Base-by-base conservation (phyloP, 139 green algal genomes). In the Tetradesmus obliquus region DNA sequence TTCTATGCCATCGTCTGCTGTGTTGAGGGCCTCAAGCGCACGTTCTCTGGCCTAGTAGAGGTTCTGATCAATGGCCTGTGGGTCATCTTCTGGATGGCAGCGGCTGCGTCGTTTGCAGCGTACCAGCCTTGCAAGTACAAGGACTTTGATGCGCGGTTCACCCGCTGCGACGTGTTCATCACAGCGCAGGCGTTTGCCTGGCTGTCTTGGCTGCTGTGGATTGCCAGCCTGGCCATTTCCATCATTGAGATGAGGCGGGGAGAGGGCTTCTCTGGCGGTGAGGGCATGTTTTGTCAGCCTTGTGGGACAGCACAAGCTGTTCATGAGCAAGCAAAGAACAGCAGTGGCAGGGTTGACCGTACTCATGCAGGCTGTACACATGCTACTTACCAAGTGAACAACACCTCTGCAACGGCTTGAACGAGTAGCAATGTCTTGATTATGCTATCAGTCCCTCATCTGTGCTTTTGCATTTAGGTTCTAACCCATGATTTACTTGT, bases 41-140 rank as follows among this genome's bases (percentile, higher is more conserved):
- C 72, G 1, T 90, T 92, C 71, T 90, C 66, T 57, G 90, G 90
- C 4, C 12, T 91, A 5, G 53, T 92, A 8, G 90, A 92, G 57
- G 72, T 86, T 24, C 2, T 66, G 1, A 22, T 92, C 71, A 92
- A 86, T 17, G 84, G 15, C 20, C 62, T 92, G 3, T 92, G 90
- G 90, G 90, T 92, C 9, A 80, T 92, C n/a, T 92, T 92, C 84
- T 92, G 90, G 90, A 13, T 92, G n/a, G 83, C 90, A 51, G 90
- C 71, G 9, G 83, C 83, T 32, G 90, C 24, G 2, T 32, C 90
- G 1, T 92, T 90, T 76, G 90, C 90, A 54, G 71, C 69, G 0
- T 81, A 87, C 55, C n/a, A 55, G 19, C 55, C 55, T 5, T 92
- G 90, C 90, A 74, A 32, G 19, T 22, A n/a, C 5, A 22, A 22